Evolutionary conservation across 495 filamentous ascomycete genomes (phyloP).

Genomic region (Bacidia gigantensis): DNA sequence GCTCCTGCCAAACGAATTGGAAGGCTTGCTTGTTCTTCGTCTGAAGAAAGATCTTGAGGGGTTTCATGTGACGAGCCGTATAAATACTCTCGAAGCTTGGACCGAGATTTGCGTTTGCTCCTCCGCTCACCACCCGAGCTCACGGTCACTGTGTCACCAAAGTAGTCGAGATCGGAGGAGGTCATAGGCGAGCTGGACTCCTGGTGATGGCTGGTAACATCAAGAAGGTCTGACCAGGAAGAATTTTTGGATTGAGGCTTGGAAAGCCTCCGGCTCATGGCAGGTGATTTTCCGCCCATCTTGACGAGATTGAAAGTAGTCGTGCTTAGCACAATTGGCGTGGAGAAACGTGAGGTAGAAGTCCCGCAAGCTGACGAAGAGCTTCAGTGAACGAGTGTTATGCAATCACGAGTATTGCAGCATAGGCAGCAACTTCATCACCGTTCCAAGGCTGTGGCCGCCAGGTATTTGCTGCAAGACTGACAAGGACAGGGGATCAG

Average conservation of each 20-base stretch:
- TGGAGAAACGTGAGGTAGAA: not conserved
- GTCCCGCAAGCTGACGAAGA: not conserved
- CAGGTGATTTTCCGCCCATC: not conserved
- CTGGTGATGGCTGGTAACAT: conserved; percentile 1
- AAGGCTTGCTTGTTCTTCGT: conserved; percentile 9
- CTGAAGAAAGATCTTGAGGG: conserved; percentile 12
- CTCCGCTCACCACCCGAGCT: conserved; percentile 14
- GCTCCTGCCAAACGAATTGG: conserved; percentile 5
- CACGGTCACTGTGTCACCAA: conserved; percentile 10
- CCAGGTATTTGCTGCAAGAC: too few relatives aligned
- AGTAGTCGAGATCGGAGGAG: conserved; percentile 15
- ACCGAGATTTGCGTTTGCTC: conserved; percentile 15
- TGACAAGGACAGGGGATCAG: not conserved
- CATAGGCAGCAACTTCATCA: not conserved
- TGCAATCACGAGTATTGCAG: not conserved
- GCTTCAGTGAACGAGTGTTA: not conserved
- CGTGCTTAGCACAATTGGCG: not conserved
- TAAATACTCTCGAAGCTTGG: conserved; percentile 16
- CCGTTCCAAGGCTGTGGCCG: not conserved
- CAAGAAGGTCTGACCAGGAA: conserved; percentile 14
- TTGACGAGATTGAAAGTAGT: not conserved
- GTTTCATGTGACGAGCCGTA: conserved; percentile 12
- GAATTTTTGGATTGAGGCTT: conserved; percentile 28
- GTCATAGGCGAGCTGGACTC: conserved; percentile 9
- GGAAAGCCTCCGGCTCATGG: conserved; percentile 29